Conservation (phyloP, 2,329 filamentous ascomycete species). For the Fusarium sp. region DNA sequence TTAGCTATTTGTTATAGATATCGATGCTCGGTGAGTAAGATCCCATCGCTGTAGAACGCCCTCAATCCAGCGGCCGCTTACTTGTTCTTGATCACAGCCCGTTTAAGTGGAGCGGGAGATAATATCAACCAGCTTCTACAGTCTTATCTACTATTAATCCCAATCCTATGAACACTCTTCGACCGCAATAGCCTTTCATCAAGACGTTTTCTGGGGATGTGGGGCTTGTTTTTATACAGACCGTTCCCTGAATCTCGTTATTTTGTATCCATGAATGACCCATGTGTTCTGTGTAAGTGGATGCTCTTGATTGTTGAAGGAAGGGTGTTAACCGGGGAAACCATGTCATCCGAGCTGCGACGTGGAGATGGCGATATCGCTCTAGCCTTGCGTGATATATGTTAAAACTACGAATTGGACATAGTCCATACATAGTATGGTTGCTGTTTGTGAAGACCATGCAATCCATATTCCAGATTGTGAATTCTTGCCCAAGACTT, state of each 20-base stretch:
- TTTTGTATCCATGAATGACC: conserved; percentile 5
- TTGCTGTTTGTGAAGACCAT: not conserved
- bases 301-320: conserved; percentile 17
- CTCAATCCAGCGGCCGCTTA: conserved; percentile 46
- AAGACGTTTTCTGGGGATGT: conserved; percentile 21
- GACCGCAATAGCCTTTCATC: not conserved
- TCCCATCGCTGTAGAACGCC: conserved; percentile 25
- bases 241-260: conserved; percentile 1
- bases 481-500: not conserved
- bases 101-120: conserved; percentile 35
- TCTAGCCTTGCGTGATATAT: not conserved
- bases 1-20: not conserved
- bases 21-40: not conserved
- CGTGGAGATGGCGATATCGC: conserved; percentile 19
- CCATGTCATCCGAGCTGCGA: conserved; percentile 29
- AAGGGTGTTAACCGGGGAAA: conserved; percentile 33
- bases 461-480: not conserved
- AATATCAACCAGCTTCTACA: conserved; percentile 8
- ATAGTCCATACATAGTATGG: not conserved
- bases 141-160: not conserved
- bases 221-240: conserved; percentile 18
- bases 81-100: conserved; percentile 38
- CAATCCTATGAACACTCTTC: conserved; percentile 1
- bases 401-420: not conserved
- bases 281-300: conserved; percentile 12